Evolutionary conservation across 495 filamentous ascomycete species (phyloP).

Genomic region (Xylaria grammica): DNA sequence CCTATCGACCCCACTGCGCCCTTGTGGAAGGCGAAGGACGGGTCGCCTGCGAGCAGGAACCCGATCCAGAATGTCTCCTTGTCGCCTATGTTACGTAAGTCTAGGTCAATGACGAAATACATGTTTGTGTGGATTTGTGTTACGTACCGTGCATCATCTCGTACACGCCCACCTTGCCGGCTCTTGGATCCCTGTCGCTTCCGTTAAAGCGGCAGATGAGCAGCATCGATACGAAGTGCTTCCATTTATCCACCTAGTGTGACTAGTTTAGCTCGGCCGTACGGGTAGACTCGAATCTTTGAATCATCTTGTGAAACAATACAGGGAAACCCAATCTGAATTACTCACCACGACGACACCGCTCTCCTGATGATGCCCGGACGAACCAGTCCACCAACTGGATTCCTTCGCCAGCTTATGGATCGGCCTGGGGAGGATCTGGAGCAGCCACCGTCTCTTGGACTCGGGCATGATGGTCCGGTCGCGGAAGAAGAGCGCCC

Average conservation of each 20-base stretch:
- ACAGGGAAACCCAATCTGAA: neutral
- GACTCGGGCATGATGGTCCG: constrained; percentile 38
- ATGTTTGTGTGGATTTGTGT: neutral
- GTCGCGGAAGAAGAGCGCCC: constrained; percentile 49
- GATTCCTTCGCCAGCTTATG: constrained; percentile 29
- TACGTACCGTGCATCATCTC: constrained; percentile 34
- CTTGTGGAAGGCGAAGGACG: constrained; percentile 33
- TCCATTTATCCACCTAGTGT: constrained; percentile 30
- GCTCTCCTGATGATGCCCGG: constrained; percentile 37
- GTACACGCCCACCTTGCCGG: constrained; percentile 39
- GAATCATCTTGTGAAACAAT: neutral
- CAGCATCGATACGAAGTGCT: constrained; percentile 34
- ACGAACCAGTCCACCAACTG: constrained; percentile 34
- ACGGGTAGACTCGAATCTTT: neutral
- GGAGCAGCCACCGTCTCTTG: constrained; percentile 34
- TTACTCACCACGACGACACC: constrained; percentile 36
- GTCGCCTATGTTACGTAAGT: constrained; percentile 25
- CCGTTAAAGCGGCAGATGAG: constrained; percentile 29
- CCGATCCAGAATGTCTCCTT: constrained; percentile 45
- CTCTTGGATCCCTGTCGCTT: constrained; percentile 29
- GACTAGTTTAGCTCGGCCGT: neutral
- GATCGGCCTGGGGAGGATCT: constrained; percentile 32
- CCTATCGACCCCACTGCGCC: constrained; percentile 39
- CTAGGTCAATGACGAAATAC: neutral
- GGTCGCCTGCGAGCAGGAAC: constrained; percentile 33